These are phyloP conservation scores for Saccharomycopsis sp. DNA, from an alignment of 805 yeast genomes.

Conservation along the genomic window DNA sequence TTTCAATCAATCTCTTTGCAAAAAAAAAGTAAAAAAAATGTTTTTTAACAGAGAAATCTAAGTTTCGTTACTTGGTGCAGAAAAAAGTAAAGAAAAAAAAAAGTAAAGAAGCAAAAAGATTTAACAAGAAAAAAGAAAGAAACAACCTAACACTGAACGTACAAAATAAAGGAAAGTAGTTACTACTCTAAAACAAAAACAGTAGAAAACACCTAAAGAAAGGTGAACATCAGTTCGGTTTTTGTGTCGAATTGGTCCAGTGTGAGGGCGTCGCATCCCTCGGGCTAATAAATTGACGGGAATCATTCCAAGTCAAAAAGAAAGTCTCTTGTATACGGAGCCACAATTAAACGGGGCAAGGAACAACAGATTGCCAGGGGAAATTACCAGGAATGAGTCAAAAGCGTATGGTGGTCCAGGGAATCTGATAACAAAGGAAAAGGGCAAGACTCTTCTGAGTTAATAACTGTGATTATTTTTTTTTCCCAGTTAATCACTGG, in stretches of 20 bases:
- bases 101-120: neutral
- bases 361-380: neutral
- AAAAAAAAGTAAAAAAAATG: neutral
- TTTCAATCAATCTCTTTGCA: neutral
- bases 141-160: neutral
- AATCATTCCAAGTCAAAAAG: too few relatives aligned
- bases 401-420: neutral
- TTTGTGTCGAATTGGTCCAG: too few relatives aligned
- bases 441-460: too few relatives aligned
- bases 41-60: neutral
- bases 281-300: too few relatives aligned
- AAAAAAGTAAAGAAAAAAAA: conserved; percentile 2
- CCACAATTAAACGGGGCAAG: too few relatives aligned
- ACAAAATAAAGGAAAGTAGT: neutral
- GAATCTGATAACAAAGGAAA: neutral
- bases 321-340: too few relatives aligned
- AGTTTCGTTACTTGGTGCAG: neutral
- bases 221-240: too few relatives aligned
- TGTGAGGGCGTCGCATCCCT: too few relatives aligned
- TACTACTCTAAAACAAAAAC: neutral
- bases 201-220: neutral
- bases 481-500: neutral
- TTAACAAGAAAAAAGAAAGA: neutral
- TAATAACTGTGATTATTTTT: too few relatives aligned
- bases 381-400: neutral